Conservation (phyloP, 2,329 filamentous ascomycete species). For the Nothopassalora personata region DNA sequence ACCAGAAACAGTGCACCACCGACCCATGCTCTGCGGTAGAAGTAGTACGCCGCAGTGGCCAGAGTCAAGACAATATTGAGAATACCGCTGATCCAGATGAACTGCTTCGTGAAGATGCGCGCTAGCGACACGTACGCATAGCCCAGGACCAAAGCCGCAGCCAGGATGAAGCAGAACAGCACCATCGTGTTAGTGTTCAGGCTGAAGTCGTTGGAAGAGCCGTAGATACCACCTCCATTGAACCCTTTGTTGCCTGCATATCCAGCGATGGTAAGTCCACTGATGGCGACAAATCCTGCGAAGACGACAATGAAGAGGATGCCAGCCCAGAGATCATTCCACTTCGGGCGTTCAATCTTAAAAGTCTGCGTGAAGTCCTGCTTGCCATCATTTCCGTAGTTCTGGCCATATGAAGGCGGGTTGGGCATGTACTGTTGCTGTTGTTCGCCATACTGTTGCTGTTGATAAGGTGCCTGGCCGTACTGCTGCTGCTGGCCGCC, state of each 20-base stretch:
- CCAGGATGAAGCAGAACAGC: slow-evolving; percentile 74
- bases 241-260: slow-evolving; percentile 61
- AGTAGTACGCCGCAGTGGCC: slow-evolving; percentile 83
- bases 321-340: slow-evolving; percentile 81
- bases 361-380: slow-evolving; percentile 72
- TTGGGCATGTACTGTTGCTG: slow-evolving; percentile 21
- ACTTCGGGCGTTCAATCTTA: slow-evolving; percentile 77
- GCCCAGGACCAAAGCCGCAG: slow-evolving; percentile 67
- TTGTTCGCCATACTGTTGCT: slow-evolving; percentile 15
- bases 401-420: slow-evolving; percentile 38
- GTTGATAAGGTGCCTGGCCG: slow-evolving; percentile 10
- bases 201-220: slow-evolving; percentile 58
- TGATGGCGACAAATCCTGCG: slow-evolving; percentile 69
- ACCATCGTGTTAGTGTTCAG: slow-evolving; percentile 81
- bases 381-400: slow-evolving; percentile 36
- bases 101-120: slow-evolving; percentile 62
- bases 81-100: slow-evolving; percentile 89
- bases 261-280: slow-evolving; percentile 67
- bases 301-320: slow-evolving; percentile 68
- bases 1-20: slow-evolving; percentile 83
- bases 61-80: slow-evolving; percentile 79
- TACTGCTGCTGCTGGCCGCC: slow-evolving; percentile 6
- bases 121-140: slow-evolving; percentile 64
- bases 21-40: slow-evolving; percentile 68
- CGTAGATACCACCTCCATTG: slow-evolving; percentile 70